phyloP scores from a whole-genome alignment of 129 eudicot species.

The Logfia minima region DNA sequence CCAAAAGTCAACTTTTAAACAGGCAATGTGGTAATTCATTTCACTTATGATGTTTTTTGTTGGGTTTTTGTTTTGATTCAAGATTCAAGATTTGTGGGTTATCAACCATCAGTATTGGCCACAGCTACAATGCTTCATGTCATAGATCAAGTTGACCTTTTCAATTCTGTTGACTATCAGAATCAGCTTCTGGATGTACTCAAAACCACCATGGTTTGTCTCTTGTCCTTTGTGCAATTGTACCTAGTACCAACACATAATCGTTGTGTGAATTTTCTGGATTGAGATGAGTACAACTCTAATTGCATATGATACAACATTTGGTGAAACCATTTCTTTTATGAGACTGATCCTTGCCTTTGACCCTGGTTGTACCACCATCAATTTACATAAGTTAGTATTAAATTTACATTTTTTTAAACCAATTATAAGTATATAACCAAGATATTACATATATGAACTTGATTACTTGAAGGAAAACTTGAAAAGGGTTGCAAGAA shows the following conservation, averaged over 20 bases:
- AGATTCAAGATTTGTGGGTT: constrained; percentile 69
- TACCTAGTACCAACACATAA: not conserved
- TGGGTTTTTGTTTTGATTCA: constrained; percentile 10
- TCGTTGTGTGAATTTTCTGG: constrained; percentile 9
- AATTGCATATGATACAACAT: constrained; percentile 21
- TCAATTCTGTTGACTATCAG: constrained; percentile 54
- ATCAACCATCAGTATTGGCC: constrained; percentile 67
- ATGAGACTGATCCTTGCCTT: not conserved
- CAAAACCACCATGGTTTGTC: constrained; percentile 60
- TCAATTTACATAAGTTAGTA: not conserved
- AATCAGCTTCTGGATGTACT: constrained; percentile 61
- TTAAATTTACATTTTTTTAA: not conserved
- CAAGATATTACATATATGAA: not conserved
- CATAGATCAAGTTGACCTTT: constrained; percentile 56
- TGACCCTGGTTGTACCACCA: constrained; percentile 19
- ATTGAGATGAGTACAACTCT: constrained; percentile 16
- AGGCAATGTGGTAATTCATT: not conserved
- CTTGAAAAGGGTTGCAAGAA: not conserved
- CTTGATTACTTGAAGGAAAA: not conserved
- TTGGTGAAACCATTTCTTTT: constrained; percentile 3
- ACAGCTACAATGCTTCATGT: constrained; percentile 73
- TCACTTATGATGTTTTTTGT: constrained; percentile 7
- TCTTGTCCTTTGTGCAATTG: constrained; percentile 8
- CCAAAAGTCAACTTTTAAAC: constrained; percentile 12
- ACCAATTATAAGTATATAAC: not conserved